Conservation (phyloP, 1,284 basidiomycete species). For the Moesziomyces aphidis region DNA sequence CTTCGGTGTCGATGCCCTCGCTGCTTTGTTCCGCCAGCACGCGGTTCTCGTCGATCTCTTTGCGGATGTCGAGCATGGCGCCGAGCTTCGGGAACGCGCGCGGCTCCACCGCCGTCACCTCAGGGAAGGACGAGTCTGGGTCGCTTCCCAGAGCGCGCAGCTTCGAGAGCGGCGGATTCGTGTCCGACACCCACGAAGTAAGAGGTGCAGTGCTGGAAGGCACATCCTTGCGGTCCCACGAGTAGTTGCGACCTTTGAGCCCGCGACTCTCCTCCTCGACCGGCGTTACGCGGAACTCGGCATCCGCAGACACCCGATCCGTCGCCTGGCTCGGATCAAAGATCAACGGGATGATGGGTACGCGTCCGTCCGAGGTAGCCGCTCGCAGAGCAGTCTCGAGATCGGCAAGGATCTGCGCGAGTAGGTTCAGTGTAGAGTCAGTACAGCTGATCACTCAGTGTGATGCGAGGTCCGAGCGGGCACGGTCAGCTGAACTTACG, state of each 20-base stretch:
- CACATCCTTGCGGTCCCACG: constrained; percentile 51
- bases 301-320: constrained; percentile 16
- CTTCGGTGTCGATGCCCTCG: neutral
- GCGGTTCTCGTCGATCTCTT: constrained; percentile 25
- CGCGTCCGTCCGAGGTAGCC: neutral
- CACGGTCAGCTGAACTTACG: constrained; percentile 6
- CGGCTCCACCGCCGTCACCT: constrained; percentile 54
- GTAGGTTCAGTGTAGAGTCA: too few relatives aligned
- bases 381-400: constrained; percentile 42
- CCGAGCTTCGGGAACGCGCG: constrained; percentile 44
- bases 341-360: constrained; percentile 43
- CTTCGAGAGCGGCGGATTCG: constrained; percentile 37
- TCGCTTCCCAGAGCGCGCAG: constrained; percentile 24
- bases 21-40: neutral
- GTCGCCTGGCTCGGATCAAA: constrained; percentile 37
- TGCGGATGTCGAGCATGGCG: constrained; percentile 33
- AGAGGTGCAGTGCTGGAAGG: constrained; percentile 5
- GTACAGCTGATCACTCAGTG: too few relatives aligned
- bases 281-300: constrained; percentile 44
- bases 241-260: constrained; percentile 44
- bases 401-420: constrained; percentile 47
- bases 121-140: constrained; percentile 20
- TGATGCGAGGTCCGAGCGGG: too few relatives aligned
- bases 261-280: constrained; percentile 57
- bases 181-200: constrained; percentile 38